These are phyloP conservation scores for Nectriaceae sp. DNA, from an alignment of 2,329 filamentous ascomycete genomes.

Conservation along the genomic window DNA sequence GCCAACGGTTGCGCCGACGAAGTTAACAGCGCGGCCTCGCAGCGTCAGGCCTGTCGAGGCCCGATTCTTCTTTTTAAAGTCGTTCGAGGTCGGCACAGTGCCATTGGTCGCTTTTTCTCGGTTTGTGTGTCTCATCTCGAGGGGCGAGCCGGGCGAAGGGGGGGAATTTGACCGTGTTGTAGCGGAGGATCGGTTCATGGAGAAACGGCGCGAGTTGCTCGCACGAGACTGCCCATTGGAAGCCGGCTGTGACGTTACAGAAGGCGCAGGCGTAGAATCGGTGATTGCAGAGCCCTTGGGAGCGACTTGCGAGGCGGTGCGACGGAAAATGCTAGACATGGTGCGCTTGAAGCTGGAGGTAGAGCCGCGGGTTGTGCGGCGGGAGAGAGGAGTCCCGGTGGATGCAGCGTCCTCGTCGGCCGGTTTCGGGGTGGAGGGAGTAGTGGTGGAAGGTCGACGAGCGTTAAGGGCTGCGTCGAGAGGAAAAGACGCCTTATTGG, in stretches of 20 bases:
- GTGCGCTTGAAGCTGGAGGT: slow-evolving; percentile 50
- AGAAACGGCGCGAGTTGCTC: slow-evolving; percentile 42
- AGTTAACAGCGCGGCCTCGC: slow-evolving; percentile 50
- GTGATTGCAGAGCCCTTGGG: slow-evolving; percentile 24
- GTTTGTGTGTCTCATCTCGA: slow-evolving; percentile 39
- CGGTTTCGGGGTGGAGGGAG: slow-evolving; percentile 22
- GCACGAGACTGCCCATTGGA: slow-evolving; percentile 32
- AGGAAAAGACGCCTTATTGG: neutral
- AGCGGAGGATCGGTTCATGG: slow-evolving; percentile 47
- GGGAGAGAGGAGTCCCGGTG: slow-evolving; percentile 34
- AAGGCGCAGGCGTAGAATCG: slow-evolving; percentile 24
- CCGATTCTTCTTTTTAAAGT: slow-evolving; percentile 54
- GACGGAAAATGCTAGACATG: slow-evolving; percentile 52
- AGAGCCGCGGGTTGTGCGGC: slow-evolving; percentile 44
- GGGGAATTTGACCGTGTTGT: slow-evolving; percentile 52
- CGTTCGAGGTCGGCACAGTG: slow-evolving; percentile 43
- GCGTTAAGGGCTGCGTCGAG: neutral
- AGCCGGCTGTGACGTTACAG: slow-evolving; percentile 27
- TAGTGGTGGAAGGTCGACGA: slow-evolving; percentile 19
- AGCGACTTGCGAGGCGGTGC: slow-evolving; percentile 38
- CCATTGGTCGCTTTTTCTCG: slow-evolving; percentile 24
- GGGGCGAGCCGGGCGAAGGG: slow-evolving; percentile 49
- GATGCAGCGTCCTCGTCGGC: slow-evolving; percentile 24
- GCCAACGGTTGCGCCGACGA: slow-evolving; percentile 37
- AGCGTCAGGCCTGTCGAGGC: slow-evolving; percentile 53